Percentiles rank a stretch among this genome's conserved stretches.
Evolutionary conservation across 2,329 filamentous ascomycete species (phyloP).

Genomic region (Venturia nashicola): DNA sequence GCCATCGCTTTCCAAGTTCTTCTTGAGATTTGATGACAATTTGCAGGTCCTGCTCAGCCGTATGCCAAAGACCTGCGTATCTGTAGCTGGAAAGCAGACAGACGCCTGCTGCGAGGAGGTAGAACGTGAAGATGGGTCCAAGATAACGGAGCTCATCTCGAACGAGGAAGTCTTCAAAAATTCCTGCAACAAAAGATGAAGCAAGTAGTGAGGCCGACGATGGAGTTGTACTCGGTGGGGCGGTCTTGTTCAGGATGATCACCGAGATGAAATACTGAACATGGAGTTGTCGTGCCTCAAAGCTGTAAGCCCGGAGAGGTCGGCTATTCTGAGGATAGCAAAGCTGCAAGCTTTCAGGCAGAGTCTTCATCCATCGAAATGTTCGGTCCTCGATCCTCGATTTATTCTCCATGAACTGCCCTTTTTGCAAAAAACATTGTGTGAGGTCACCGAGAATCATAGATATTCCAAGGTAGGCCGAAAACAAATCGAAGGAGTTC

Average conservation of each 20-base stretch:
- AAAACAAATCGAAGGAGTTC: conserved; percentile 23
- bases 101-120: conserved; percentile 27
- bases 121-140: conserved; percentile 30
- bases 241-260: conserved; percentile 26
- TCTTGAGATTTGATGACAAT: conserved; percentile 19
- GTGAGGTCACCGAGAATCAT: conserved; percentile 29
- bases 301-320: conserved; percentile 18
- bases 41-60: conserved; percentile 19
- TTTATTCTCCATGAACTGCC: conserved; percentile 20
- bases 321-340: conserved; percentile 16
- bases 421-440: conserved; percentile 25
- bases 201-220: conserved; percentile 27
- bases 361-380: conserved; percentile 28
- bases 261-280: conserved; percentile 27
- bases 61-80: conserved; percentile 19
- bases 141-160: conserved; percentile 28
- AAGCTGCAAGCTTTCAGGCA: conserved; percentile 21
- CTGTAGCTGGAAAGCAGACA: conserved; percentile 27
- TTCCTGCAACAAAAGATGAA: conserved; percentile 29
- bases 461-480: conserved; percentile 27
- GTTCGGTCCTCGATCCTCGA: conserved; percentile 25
- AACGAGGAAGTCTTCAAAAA: conserved; percentile 32
- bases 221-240: conserved; percentile 19
- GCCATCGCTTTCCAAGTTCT: conserved; percentile 21
- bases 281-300: conserved; percentile 27